These are phyloP conservation scores for Beta vulgaris DNA, from an alignment of 148 eudicot species.

Conservation along the genomic window DNA sequence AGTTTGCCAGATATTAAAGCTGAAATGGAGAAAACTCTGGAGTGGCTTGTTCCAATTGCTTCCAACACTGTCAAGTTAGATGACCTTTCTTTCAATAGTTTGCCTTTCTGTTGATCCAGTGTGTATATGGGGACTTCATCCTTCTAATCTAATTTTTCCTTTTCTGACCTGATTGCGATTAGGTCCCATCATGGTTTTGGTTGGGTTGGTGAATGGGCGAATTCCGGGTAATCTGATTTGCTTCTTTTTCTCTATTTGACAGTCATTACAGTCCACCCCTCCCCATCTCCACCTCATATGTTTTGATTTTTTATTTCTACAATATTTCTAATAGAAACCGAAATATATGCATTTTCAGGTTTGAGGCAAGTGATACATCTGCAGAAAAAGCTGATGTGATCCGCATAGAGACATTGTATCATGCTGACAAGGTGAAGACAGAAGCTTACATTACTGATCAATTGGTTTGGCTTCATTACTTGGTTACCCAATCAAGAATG, in stretches of 20 bases:
- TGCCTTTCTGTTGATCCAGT: constrained; percentile 1
- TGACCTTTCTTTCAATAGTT: constrained; percentile 2
- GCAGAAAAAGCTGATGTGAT: constrained; percentile 46
- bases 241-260: neutral
- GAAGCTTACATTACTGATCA: constrained; percentile 71
- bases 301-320: neutral
- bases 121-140: neutral
- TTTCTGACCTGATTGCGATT: constrained; percentile 15
- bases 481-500: constrained; percentile 44
- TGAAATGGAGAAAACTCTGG: constrained; percentile 87
- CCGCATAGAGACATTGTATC: constrained; percentile 75
- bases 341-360: constrained; percentile 36
- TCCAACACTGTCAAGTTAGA: constrained; percentile 79
- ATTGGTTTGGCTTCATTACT: constrained; percentile 72
- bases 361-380: constrained; percentile 50
- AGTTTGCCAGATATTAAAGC: constrained; percentile 57
- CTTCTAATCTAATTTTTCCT: constrained; percentile 11
- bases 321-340: neutral
- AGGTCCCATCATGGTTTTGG: constrained; percentile 97
- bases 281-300: neutral
- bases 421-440: constrained; percentile 71
- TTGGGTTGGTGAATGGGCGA: constrained; percentile 99
- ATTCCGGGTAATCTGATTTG: constrained; percentile 62
- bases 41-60: constrained; percentile 86
- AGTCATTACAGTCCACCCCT: neutral